Percentiles rank a stretch among this genome's conserved stretches.
phyloP scores from a whole-genome alignment of 2,329 filamentous ascomycete genomes.

The Karstenula rhodostoma region DNA sequence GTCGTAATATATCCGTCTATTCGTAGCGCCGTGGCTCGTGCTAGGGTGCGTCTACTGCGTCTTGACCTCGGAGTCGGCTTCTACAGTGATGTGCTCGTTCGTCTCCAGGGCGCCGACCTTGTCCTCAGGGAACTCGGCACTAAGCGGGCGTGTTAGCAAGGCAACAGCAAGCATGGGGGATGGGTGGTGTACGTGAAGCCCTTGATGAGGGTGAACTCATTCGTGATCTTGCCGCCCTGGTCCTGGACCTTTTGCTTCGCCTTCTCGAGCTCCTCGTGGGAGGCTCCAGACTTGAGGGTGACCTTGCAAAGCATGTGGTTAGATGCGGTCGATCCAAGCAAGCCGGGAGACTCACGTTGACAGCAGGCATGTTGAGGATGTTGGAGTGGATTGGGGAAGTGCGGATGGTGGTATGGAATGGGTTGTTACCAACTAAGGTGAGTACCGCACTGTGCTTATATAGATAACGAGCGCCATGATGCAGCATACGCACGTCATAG shows the following conservation, averaged over 20 bases:
- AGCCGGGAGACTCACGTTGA: slow-evolving; percentile 40
- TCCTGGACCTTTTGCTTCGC: slow-evolving; percentile 78
- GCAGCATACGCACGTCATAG: slow-evolving; percentile 18
- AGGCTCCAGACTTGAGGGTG: slow-evolving; percentile 77
- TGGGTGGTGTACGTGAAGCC: slow-evolving; percentile 79
- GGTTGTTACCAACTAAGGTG: slow-evolving; percentile 13
- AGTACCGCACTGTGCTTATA: slow-evolving; percentile 8
- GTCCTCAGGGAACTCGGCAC: slow-evolving; percentile 76
- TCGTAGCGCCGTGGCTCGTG: slow-evolving; percentile 12
- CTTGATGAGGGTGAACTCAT: slow-evolving; percentile 88
- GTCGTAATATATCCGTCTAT: slow-evolving; percentile 15
- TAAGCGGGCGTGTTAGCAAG: slow-evolving; percentile 49
- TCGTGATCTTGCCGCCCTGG: slow-evolving; percentile 82
- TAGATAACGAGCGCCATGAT: slow-evolving; percentile 9
- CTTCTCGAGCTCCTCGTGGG: slow-evolving; percentile 72
- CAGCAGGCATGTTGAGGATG: slow-evolving; percentile 43
- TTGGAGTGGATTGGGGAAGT: background rate
- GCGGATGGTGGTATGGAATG: slow-evolving; percentile 8
- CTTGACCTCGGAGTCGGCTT: slow-evolving; percentile 73
- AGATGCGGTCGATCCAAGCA: background rate
- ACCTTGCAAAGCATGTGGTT: slow-evolving; percentile 63
- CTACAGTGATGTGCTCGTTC: slow-evolving; percentile 80
- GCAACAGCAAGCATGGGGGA: background rate
- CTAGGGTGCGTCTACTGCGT: slow-evolving; percentile 68
- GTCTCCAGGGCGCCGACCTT: slow-evolving; percentile 70